Evolutionary conservation across 169 alveolate species (phyloP).

Genomic region (Plasmodium sp.): DNA sequence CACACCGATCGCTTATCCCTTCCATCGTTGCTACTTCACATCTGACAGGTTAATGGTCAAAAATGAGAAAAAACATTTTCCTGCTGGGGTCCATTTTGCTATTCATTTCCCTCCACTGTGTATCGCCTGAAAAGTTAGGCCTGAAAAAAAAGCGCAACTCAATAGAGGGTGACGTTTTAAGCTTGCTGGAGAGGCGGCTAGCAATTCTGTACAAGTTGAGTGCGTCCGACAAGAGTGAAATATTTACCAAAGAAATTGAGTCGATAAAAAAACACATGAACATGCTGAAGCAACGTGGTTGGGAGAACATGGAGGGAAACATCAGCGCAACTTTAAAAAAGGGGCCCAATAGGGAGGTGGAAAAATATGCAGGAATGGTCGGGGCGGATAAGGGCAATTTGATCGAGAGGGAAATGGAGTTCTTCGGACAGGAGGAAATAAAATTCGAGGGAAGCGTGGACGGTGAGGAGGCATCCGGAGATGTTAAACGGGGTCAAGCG

Average conservation of each 20-base stretch:
- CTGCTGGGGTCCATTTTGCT: background rate
- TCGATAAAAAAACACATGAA: conserved; percentile 4
- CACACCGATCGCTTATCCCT: background rate
- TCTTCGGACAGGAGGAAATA: background rate
- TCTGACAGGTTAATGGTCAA: background rate
- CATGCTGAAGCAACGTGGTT: background rate
- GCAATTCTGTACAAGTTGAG: background rate
- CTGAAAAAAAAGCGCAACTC: background rate
- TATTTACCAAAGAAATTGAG: background rate
- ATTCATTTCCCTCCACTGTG: background rate
- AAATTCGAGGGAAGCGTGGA: background rate
- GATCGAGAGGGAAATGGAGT: background rate
- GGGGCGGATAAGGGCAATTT: background rate
- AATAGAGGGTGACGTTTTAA: background rate
- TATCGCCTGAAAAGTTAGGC: background rate
- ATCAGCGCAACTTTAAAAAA: background rate
- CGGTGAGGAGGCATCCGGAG: background rate
- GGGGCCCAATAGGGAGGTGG: background rate
- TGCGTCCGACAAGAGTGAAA: background rate
- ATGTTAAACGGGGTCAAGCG: background rate
- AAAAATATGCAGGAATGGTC: background rate
- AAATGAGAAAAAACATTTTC: background rate
- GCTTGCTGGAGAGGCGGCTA: background rate
- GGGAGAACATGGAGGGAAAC: background rate
- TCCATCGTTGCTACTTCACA: background rate